Base-by-base conservation (phyloP, 768 basidiomycete species). In the Amyloporia xantha region DNA sequence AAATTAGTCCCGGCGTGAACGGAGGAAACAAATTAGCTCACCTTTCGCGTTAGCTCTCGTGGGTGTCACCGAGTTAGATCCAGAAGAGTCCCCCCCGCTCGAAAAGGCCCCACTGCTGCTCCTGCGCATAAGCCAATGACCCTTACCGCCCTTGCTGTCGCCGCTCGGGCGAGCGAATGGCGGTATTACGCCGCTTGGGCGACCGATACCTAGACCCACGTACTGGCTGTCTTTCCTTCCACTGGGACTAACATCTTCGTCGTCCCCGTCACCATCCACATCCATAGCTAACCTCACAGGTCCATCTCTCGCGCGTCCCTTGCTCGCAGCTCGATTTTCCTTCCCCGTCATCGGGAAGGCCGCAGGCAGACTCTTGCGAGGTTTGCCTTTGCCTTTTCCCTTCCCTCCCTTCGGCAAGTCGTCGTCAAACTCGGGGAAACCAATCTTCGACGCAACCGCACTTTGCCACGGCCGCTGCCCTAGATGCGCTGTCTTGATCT, bases 81-180 rank as follows among this genome's bases (percentile, higher is more conserved):
- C 79, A 13, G 71, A 68, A 21, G 72, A 74, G 20, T 89, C 86
- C 55, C 86, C 85, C 17, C 84, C 79, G 54, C 79, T 84, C 10
- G 87, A 89, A 58, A 88, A 87, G 1, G 84, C 83, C 12, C 87
- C 86, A 54, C 87, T 89, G 59, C 86, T 90, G 49, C 81, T 88
- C 52, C 88, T 73, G 11, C 88, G 76, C 75, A 84, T 78, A 25
- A 89, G 61, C 79, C 81, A 84, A 35, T 75, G 71, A 41, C 77
- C 70, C 24, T 76, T 71, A 4, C 54, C 53, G 1, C 47, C 48
- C 35, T 60, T 59, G 12, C 56, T 54, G 28, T 58, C 56, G 1
- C 47, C 50, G n/a, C 51, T 47, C 35, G 55, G 45, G n/a, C 51
- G 48, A 6, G 53, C 52, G 37, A 59, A 59, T 19, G 28, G 33